Conservation (phyloP, 495 filamentous ascomycete genomes). For the Neurospora sp. region DNA sequence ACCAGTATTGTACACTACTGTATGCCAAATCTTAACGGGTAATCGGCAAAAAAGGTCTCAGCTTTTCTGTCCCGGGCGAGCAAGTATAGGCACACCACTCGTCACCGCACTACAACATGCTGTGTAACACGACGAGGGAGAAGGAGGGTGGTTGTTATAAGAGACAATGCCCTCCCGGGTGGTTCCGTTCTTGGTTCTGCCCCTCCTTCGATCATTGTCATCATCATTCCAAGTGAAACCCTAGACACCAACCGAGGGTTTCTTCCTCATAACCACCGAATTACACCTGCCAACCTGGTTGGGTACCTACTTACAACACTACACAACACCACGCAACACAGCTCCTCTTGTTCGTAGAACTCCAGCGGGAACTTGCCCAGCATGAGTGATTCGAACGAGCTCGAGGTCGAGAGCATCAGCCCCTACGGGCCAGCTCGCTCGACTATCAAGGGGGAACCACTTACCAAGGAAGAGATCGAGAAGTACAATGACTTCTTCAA, state of each 20-base stretch:
- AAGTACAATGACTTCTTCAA: conserved; percentile 60
- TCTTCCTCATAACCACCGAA: background rate
- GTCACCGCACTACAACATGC: background rate
- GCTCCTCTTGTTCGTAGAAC: background rate
- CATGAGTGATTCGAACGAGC: conserved; percentile 25
- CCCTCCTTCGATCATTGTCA: background rate
- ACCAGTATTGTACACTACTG: no score
- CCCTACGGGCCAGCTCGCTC: conserved; percentile 56
- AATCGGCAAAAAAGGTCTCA: no score
- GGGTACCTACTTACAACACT: background rate
- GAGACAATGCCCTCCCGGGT: background rate
- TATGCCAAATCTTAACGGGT: no score
- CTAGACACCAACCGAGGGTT: background rate
- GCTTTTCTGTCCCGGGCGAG: no score
- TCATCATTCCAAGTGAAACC: background rate
- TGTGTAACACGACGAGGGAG: background rate
- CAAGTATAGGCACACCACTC: background rate
- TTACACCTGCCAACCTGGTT: background rate
- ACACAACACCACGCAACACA: background rate
- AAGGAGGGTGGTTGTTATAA: background rate
- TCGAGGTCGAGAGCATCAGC: conserved; percentile 42
- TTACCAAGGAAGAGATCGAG: conserved; percentile 51
- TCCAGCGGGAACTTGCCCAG: background rate
- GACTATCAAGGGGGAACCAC: conserved; percentile 46
- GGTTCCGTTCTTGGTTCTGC: background rate